Base-by-base conservation (phyloP, 2,329 filamentous ascomycete species). In the Didymosphaeria variabile region DNA sequence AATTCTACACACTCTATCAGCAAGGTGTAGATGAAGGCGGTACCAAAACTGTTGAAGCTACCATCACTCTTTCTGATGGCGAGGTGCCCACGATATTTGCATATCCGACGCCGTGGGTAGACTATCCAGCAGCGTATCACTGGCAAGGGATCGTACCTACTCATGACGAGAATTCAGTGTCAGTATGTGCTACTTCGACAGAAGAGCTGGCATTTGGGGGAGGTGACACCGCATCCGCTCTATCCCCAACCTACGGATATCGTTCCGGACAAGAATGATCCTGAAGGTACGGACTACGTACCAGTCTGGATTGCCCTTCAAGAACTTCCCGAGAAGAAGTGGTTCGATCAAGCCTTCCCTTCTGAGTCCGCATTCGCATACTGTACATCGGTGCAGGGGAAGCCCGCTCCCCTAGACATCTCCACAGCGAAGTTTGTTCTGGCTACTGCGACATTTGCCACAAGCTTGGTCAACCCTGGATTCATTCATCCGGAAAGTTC, bases 131-230 rank as follows among this genome's bases (percentile, higher is more conserved):
- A 1, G 61, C 64, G 29, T 67, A 68, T 21, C 62, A 63, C 12
- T 70, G 66, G 67, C 31, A 63, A 50, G 67, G 67, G 13, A 56
- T 65, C 2, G 34, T 70, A 1, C 63, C 57, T 40, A 68, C 67
- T 15, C 44, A 53, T 42, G 62, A 64, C 44, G 63, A 67, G 44
- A 44, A 19, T 1, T 56, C 32, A 19, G 44, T 38, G 8, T 45
- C 58, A 21, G 36, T 54, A 32, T 70, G 67, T 51, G 62, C 56
- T 42, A 68, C 67, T 26, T 58, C 61, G 10, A 60, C 61, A 13
- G 59, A 55, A 21, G 52, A 57, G 8, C 59, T 61, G 13, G 26
- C 57, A 29, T 57, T 60, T 21, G 64, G 44, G 44, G 13, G 55
- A 51, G 15, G 60, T 68, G 2, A 26, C 40, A 10, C 15, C 51